Base-by-base conservation (phyloP, 2,329 filamentous ascomycete genomes). In the Phaeophleospora eucalypticola region DNA sequence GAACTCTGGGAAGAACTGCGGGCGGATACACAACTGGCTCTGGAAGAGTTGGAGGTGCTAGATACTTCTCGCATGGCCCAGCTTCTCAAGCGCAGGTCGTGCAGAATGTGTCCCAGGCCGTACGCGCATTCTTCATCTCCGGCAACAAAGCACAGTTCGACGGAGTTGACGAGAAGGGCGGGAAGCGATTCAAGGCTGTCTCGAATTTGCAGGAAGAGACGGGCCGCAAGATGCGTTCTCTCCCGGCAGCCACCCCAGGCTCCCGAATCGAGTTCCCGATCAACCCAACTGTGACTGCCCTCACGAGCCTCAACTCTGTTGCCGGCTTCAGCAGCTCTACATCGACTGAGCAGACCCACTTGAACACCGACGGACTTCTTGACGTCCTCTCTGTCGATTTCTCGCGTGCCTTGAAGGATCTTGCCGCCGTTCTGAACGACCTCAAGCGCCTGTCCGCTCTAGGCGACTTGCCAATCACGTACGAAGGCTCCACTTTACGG, bases 31-130 rank as follows among this genome's bases (percentile, higher is more conserved):
- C 77, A 54, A 71, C 87, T 46, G 62, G 63, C 19, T 80, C 82
- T 41, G 84, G 84, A 24, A 77, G 83, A 38, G 67, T 81, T 48
- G 82, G 86, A 56, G 87, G 85, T 36, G 82, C 83, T 18, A 80
- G 91, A 56, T 91, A 91, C 73, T 97, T 97, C 71, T 94, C 89
- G 1, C 90, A 96, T 70, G 81, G 83, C 1, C 89, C 91, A 1
- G 85, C 87, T 8, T 81, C 84, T 6, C 89, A 89, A 33, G 89
- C 90, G 1, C 88, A 97, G 66, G 89, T 97, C 38, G 81, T 97
- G 42, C 86, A 93, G 67, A 95, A 95, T 68, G 91, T 96, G n/a
- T 95, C 89, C 10, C 84, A 89, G 58, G 93, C 89, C 4, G 84
- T 97, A 62, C 83, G 93, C 44, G 90, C 89, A 10, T 96, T 98